These are phyloP conservation scores for Neonothopanus nambi DNA, from an alignment of 1,284 basidiomycete species.

Conservation along the genomic window DNA sequence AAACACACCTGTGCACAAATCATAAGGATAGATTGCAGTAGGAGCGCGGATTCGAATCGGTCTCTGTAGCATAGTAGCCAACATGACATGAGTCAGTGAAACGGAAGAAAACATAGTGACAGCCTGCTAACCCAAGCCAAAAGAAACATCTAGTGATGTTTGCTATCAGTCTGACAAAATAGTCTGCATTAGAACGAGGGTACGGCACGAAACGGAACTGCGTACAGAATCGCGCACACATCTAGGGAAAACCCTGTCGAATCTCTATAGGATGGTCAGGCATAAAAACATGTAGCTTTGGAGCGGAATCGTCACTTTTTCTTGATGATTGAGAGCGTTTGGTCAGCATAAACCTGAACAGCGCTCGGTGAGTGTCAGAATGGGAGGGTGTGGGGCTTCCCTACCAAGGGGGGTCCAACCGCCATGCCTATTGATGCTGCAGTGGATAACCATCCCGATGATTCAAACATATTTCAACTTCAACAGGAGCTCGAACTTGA, in stretches of 20 bases:
- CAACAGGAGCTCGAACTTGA: no score
- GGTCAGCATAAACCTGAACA: slow-evolving; percentile 71
- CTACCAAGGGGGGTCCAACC: slow-evolving; percentile 67
- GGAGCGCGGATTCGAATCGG: slow-evolving; percentile 73
- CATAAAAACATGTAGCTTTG: neutral
- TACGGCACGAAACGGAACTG: slow-evolving; percentile 16
- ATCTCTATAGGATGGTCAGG: slow-evolving; percentile 48
- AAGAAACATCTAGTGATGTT: slow-evolving; percentile 87
- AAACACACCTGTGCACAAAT: slow-evolving; percentile 71
- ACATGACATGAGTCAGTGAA: neutral
- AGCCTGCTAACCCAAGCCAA: slow-evolving; percentile 64
- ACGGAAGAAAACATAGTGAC: neutral
- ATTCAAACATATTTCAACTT: neutral
- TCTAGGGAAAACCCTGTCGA: slow-evolving; percentile 84
- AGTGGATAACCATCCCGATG: slow-evolving; percentile 50
- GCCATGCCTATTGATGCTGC: slow-evolving; percentile 70
- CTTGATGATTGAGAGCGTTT: slow-evolving; percentile 69
- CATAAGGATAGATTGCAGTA: slow-evolving; percentile 81
- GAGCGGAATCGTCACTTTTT: slow-evolving; percentile 53
- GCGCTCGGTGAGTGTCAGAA: neutral
- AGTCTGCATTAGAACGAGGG: slow-evolving; percentile 1
- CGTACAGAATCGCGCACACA: slow-evolving; percentile 76
- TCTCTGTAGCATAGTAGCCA: slow-evolving; percentile 35
- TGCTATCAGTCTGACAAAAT: slow-evolving; percentile 59
- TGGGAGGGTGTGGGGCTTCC: slow-evolving; percentile 8